Conservation (phyloP, 1,284 basidiomycete species). For the Psilocybe mexicana region DNA sequence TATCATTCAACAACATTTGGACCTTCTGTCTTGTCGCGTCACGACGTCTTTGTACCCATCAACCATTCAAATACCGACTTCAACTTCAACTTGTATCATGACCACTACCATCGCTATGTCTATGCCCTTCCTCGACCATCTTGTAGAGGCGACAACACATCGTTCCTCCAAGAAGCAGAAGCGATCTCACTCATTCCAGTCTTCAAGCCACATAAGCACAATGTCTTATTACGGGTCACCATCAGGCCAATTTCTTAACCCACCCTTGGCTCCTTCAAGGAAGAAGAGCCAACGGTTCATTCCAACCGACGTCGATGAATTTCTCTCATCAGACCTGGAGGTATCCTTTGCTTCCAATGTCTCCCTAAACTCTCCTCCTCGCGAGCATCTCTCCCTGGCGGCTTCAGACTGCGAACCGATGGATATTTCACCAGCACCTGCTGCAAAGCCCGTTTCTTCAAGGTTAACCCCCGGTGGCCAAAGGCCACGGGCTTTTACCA, state of each 20-base stretch:
- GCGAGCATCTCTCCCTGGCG: constrained; percentile 40
- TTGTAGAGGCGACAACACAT: constrained; percentile 27
- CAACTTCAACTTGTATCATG: constrained; percentile 14
- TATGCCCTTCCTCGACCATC: constrained; percentile 33
- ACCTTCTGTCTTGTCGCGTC: constrained; percentile 3
- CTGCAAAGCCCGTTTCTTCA: constrained; percentile 28
- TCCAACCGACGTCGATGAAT: constrained; percentile 60
- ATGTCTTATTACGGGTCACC: constrained; percentile 52
- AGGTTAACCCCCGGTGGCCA: constrained; percentile 25
- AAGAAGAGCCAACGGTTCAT: constrained; percentile 46
- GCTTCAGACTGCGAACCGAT: constrained; percentile 58
- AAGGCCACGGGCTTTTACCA: constrained; percentile 63
- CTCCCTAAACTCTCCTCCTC: constrained; percentile 70
- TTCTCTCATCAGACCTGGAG: constrained; percentile 72
- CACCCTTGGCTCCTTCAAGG: constrained; percentile 51
- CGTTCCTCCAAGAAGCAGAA: constrained; percentile 46
- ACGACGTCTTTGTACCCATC: background rate
- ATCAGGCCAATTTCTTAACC: constrained; percentile 48
- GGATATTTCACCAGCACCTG: constrained; percentile 75
- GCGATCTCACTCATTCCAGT: constrained; percentile 31
- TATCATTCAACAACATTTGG: constrained; percentile 9
- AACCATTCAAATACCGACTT: constrained; percentile 7
- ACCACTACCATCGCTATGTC: constrained; percentile 15
- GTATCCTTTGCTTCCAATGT: constrained; percentile 79
- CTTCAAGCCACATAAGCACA: constrained; percentile 51